Conservation (phyloP, 345 rosid species). For the Salix caprea region DNA sequence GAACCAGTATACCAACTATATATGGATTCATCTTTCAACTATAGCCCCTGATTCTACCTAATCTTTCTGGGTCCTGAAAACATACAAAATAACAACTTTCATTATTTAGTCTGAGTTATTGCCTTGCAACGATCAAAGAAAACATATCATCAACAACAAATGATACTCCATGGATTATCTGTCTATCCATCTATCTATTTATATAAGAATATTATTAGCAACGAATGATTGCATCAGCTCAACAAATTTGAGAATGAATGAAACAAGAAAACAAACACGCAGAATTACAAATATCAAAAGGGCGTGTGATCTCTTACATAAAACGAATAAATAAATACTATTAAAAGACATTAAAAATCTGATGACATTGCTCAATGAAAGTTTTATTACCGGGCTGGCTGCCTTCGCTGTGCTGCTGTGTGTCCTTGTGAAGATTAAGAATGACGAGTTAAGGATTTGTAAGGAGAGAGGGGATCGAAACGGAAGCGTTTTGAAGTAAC, state of each 20-base stretch:
- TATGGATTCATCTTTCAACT: conserved; percentile 63
- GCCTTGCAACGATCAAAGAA: neutral
- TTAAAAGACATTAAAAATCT: neutral
- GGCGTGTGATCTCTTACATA: neutral
- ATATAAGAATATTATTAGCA: neutral
- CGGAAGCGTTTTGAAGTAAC: neutral
- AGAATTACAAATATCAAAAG: neutral
- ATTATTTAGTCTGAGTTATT: neutral
- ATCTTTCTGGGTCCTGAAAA: conserved; percentile 16
- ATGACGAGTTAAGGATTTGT: neutral
- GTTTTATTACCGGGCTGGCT: neutral
- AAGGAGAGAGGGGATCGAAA: neutral
- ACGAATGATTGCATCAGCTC: neutral
- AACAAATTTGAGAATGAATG: neutral
- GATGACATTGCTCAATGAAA: neutral
- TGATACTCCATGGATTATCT: neutral
- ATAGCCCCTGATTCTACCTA: neutral
- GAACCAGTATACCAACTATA: conserved; percentile 62
- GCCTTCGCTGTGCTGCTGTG: neutral
- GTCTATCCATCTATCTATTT: neutral
- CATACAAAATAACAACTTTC: neutral
- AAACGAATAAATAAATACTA: neutral
- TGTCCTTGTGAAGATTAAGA: neutral
- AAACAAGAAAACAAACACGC: neutral
- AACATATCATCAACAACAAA: neutral